These are phyloP conservation scores for Tuctoria greenei DNA, from an alignment of 176 grass and related monocot genomes.

Conservation along the genomic window DNA sequence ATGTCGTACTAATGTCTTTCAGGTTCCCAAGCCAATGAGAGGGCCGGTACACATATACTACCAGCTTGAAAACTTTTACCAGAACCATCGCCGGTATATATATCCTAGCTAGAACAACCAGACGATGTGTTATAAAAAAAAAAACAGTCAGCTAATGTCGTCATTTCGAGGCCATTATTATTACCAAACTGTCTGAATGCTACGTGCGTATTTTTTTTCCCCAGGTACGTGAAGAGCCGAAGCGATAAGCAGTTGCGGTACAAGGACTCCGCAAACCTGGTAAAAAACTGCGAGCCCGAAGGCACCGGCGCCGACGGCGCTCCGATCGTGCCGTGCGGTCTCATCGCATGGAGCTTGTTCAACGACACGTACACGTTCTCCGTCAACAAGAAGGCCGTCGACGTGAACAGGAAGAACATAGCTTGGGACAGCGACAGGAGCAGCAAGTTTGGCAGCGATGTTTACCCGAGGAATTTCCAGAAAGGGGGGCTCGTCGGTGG, in stretches of 20 bases:
- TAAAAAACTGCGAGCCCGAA: slow-evolving; percentile 69
- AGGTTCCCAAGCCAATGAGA: slow-evolving; percentile 80
- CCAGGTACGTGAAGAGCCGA: slow-evolving; percentile 79
- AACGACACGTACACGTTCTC: slow-evolving; percentile 84
- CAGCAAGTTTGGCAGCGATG: slow-evolving; percentile 71
- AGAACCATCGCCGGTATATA: slow-evolving; percentile 86
- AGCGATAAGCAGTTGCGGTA: slow-evolving; percentile 65
- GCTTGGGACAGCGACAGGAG: slow-evolving; percentile 86
- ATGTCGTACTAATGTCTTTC: no score
- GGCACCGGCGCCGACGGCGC: slow-evolving; percentile 40
- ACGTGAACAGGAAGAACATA: slow-evolving; percentile 88
- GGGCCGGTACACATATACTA: slow-evolving; percentile 85
- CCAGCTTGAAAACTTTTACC: slow-evolving; percentile 86
- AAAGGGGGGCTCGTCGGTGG: slow-evolving; percentile 65
- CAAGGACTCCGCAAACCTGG: slow-evolving; percentile 24
- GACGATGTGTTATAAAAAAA: no score
- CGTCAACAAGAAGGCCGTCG: slow-evolving; percentile 43
- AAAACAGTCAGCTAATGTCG: no score
- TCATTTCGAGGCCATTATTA: not conserved
- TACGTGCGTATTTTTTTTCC: not conserved
- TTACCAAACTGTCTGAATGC: not conserved
- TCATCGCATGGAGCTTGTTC: slow-evolving; percentile 93
- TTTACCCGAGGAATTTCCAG: slow-evolving; percentile 84
- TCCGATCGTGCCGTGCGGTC: slow-evolving; percentile 82
- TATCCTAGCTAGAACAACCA: no score